Evolutionary conservation across 257 asterid species (phyloP), one percentile per base, ranked within the genome.

Genomic region (Nicotiana tomentosiformis): DNA sequence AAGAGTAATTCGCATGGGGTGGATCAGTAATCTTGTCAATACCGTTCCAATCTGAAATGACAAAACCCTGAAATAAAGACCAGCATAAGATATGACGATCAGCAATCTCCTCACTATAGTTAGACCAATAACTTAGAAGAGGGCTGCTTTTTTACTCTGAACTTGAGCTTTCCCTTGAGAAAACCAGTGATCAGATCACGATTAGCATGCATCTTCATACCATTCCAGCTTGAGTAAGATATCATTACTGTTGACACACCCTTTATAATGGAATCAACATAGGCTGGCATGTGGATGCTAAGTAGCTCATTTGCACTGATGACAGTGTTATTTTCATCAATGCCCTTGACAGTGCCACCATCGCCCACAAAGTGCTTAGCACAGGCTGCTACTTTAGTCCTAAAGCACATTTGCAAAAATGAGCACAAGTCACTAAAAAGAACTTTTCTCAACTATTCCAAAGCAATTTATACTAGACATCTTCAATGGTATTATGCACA

Each of bases 21-120:
- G 95, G 92, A 2, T 87, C 66, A 0, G 95, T 93, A 23, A 93
- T 87, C 74, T 86, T 86, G 78, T 93, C 98, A 20, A 93, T 89
- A 4, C 93, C 98, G 61, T 88, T 65, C 91, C 90, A 90, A 86
- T 92, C 94, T 43, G 98, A 93, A 46, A 93, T 89, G 55, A 91
- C 95, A 77, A 93, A 93, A 23, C 95, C 97, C 97, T 93, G 91
- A 82, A 83, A 39, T 26, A 10, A 5, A 35, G 20, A 60, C 17
- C 37, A 69, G 32, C 72, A 51, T n/a, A 29, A 26, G 12, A 35
- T 30, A 30, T 17, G 46, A 56, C 3, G 26, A 56, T 51, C 80
- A 76, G 80, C 46, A 76, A 51, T 51, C 15, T 26, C 43, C 46
- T 10, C 43, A 76, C 26, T 76, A 29, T 14, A 46, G 15, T 72